Evolutionary conservation across 2,329 filamentous ascomycete species (phyloP).

Genomic region (Ceratocystis albifundus): DNA sequence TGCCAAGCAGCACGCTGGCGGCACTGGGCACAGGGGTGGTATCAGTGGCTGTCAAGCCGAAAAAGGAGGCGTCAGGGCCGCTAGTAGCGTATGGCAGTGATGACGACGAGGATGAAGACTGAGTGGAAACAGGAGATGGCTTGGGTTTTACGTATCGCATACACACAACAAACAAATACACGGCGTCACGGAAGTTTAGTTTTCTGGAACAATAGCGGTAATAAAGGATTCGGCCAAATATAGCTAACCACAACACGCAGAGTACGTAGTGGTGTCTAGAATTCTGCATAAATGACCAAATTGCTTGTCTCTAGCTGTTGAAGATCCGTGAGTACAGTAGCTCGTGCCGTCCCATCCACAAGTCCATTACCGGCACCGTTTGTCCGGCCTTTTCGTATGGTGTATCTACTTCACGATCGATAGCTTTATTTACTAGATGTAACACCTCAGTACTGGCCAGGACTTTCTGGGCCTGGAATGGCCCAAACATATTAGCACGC

Average conservation of each 20-base stretch:
- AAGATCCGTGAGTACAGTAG: constrained; percentile 76
- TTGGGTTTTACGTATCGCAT: constrained; percentile 22
- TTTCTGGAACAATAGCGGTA: constrained; percentile 3
- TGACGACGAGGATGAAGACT: constrained; percentile 26
- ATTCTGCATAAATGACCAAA: not conserved
- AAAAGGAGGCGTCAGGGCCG: constrained; percentile 50
- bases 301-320: constrained; percentile 48
- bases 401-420: constrained; percentile 49
- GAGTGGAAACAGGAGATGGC: not conserved
- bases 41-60: constrained; percentile 43
- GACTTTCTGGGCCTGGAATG: constrained; percentile 66
- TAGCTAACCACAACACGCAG: constrained; percentile 24
- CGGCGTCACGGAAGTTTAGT: constrained; percentile 19
- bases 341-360: constrained; percentile 77
- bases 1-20: constrained; percentile 71
- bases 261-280: constrained; percentile 26
- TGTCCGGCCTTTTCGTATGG: constrained; percentile 58
- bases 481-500: constrained; percentile 64
- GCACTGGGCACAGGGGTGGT: constrained; percentile 54
- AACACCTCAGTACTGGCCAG: constrained; percentile 52
- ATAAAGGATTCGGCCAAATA: not conserved
- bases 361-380: constrained; percentile 63
- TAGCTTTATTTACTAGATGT: constrained; percentile 43
- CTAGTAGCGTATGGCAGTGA: constrained; percentile 86
- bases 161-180: constrained; percentile 14